Evolutionary conservation across 176 grass and related monocot species (phyloP).

Genomic region (Hordeum marinum): DNA sequence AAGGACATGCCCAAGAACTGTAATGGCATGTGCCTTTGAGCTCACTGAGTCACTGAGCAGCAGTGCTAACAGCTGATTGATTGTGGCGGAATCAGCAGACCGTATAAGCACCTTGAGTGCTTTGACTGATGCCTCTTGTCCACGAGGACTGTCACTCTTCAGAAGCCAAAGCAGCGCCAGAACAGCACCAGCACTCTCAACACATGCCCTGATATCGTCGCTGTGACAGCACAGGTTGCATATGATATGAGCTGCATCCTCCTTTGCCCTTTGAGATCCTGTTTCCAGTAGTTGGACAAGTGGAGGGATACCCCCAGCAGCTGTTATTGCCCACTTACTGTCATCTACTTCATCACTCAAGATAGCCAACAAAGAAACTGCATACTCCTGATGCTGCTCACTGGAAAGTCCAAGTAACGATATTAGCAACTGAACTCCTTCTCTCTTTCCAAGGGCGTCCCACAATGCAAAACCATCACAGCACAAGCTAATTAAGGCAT

Average conservation of each 20-base stretch:
- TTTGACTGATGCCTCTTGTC: slow-evolving; percentile 82
- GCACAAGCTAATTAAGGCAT: slow-evolving; percentile 67
- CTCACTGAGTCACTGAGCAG: slow-evolving; percentile 63
- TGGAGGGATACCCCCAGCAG: slow-evolving; percentile 95
- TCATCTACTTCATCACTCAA: slow-evolving; percentile 95
- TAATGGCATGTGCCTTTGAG: slow-evolving; percentile 76
- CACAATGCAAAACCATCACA: slow-evolving; percentile 60
- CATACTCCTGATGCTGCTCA: slow-evolving; percentile 94
- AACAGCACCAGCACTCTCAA: slow-evolving; percentile 83
- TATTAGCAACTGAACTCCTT: slow-evolving; percentile 92
- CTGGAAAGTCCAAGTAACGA: slow-evolving; percentile 91
- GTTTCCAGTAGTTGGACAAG: slow-evolving; percentile 85
- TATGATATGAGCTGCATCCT: slow-evolving; percentile 79
- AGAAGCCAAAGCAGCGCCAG: slow-evolving; percentile 83
- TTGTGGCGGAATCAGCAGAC: slow-evolving; percentile 70
- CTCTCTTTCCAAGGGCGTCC: slow-evolving; percentile 88
- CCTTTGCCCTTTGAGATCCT: slow-evolving; percentile 87
- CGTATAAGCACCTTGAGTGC: slow-evolving; percentile 79
- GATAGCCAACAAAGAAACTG: slow-evolving; percentile 81
- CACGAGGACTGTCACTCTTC: slow-evolving; percentile 59
- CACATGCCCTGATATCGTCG: slow-evolving; percentile 94
- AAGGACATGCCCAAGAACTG: slow-evolving; percentile 92
- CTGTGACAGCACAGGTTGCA: slow-evolving; percentile 92
- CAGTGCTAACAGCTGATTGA: slow-evolving; percentile 90
- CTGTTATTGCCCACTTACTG: slow-evolving; percentile 96